These are phyloP conservation scores for Gaertneriomyces sp. DNA, from an alignment of 192 early-diverging fungal genomes.

Conservation along the genomic window DNA sequence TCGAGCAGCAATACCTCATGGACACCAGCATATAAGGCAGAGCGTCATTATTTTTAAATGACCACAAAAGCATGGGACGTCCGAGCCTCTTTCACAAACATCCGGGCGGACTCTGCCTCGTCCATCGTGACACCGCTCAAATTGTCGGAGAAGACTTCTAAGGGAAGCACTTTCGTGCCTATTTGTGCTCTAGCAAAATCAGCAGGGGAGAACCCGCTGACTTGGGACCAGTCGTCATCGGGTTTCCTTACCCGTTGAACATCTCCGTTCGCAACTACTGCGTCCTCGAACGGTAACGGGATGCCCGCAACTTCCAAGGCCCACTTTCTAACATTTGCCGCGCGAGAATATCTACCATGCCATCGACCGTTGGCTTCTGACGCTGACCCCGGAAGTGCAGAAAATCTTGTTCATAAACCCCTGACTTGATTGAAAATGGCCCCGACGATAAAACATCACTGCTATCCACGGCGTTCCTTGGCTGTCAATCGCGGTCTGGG, in stretches of 20 bases:
- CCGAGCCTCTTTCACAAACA: slow-evolving; percentile 5
- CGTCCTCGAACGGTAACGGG: slow-evolving; percentile 1
- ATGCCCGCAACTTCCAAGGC: slow-evolving; percentile 1
- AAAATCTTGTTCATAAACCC: slow-evolving; percentile 4
- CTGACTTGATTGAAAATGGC: slow-evolving; percentile 1
- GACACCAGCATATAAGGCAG: slow-evolving; percentile 1
- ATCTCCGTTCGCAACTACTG: slow-evolving; percentile 4
- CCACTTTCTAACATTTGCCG: slow-evolving; percentile 2
- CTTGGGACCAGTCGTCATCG: slow-evolving; percentile 5
- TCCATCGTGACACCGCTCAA: slow-evolving; percentile 3
- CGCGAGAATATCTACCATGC: slow-evolving; percentile 5
- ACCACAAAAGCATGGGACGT: neutral
- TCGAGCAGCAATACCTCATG: too few species aligned
- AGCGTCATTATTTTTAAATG: neutral
- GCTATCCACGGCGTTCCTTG: neutral
- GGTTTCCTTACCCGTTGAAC: slow-evolving; percentile 1
- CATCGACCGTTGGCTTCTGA: slow-evolving; percentile 2
- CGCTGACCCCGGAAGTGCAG: slow-evolving; percentile 3
- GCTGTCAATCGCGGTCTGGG: neutral
- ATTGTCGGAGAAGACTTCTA: slow-evolving; percentile 1
- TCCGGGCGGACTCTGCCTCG: slow-evolving; percentile 1
- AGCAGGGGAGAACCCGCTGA: slow-evolving; percentile 5
- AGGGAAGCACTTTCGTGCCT: slow-evolving; percentile 3
- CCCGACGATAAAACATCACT: slow-evolving; percentile 2
- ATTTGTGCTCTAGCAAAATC: slow-evolving; percentile 5